phyloP scores from a whole-genome alignment of 1,284 basidiomycete genomes.

The Trichosporon sp. region DNA sequence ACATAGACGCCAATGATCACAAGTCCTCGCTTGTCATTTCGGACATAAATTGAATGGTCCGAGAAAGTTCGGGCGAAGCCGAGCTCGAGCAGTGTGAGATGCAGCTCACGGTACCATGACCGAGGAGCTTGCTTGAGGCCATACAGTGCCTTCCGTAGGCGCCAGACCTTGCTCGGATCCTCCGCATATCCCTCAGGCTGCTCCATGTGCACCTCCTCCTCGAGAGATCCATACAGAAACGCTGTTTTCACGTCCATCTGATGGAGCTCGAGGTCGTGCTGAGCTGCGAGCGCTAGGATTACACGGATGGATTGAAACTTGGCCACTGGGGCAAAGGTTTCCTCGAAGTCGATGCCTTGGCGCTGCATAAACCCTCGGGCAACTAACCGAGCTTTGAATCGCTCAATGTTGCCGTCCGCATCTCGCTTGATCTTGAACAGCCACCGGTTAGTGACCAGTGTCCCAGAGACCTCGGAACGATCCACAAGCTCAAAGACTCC shows the following conservation, averaged over 20 bases:
- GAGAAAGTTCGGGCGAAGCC: not conserved
- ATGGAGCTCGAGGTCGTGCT: not conserved
- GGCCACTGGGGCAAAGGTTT: constrained; percentile 15
- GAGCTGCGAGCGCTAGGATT: not conserved
- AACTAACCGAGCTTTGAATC: constrained; percentile 50
- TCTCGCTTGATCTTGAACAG: constrained; percentile 48
- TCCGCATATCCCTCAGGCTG: not conserved
- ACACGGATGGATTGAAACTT: not conserved
- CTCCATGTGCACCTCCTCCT: not conserved
- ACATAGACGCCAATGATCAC: not conserved
- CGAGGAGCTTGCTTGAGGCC: not conserved
- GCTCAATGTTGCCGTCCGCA: constrained; percentile 32
- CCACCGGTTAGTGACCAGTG: constrained; percentile 41
- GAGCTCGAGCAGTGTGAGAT: not conserved
- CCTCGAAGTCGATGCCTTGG: constrained; percentile 50
- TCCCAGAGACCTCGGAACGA: too few species aligned
- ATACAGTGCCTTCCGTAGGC: not conserved
- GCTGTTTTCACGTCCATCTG: not conserved
- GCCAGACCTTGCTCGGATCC: not conserved
- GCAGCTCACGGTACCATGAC: not conserved
- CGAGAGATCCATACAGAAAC: not conserved
- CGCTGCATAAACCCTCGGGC: constrained; percentile 53
- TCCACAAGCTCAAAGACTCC: too few species aligned
- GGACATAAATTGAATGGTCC: not conserved
- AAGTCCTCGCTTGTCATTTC: not conserved